Evolutionary conservation across 306 rosid genomes (phyloP).

Genomic region (Gastrolobium bilobum): DNA sequence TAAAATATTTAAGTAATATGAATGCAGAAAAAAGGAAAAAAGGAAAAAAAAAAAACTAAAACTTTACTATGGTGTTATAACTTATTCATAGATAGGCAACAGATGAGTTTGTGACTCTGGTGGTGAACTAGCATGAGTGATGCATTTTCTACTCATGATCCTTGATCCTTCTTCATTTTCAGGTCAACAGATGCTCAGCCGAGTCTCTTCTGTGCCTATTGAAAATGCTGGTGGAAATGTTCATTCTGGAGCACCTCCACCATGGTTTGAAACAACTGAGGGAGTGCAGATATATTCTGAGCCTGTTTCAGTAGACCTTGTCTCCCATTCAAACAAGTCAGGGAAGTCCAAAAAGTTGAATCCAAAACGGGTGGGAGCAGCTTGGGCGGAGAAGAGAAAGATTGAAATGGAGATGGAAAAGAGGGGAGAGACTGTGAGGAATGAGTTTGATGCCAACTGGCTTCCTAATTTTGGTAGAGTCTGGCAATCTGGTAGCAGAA

Average conservation of each 20-base stretch:
- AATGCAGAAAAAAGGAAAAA: conserved; percentile 7
- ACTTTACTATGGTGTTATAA: conserved; percentile 21
- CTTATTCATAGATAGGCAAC: conserved; percentile 28
- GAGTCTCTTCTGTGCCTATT: conserved; percentile 49
- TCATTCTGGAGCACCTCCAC: conserved; percentile 85
- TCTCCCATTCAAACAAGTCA: conserved; percentile 56
- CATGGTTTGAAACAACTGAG: conserved; percentile 78
- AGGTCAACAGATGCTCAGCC: conserved; percentile 68
- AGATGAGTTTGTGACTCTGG: conserved; percentile 12
- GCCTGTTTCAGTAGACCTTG: conserved; percentile 49
- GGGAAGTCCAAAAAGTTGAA: conserved; percentile 75
- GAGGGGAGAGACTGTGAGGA: conserved; percentile 79
- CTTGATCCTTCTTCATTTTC: conserved; percentile 38
- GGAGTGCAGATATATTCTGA: conserved; percentile 57
- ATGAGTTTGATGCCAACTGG: conserved; percentile 74
- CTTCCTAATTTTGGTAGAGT: conserved; percentile 97
- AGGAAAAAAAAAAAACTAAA: neutral
- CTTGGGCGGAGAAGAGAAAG: conserved; percentile 96
- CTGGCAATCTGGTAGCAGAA: conserved; percentile 98
- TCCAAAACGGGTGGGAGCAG: conserved; percentile 94
- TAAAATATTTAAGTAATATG: conserved; percentile 13
- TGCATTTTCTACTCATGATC: conserved; percentile 48
- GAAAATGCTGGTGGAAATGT: conserved; percentile 67
- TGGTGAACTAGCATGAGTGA: conserved; percentile 32
- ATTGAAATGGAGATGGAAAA: conserved; percentile 89